phyloP scores from a whole-genome alignment of 495 filamentous ascomycete species.

The Penicillium cataractarum region DNA sequence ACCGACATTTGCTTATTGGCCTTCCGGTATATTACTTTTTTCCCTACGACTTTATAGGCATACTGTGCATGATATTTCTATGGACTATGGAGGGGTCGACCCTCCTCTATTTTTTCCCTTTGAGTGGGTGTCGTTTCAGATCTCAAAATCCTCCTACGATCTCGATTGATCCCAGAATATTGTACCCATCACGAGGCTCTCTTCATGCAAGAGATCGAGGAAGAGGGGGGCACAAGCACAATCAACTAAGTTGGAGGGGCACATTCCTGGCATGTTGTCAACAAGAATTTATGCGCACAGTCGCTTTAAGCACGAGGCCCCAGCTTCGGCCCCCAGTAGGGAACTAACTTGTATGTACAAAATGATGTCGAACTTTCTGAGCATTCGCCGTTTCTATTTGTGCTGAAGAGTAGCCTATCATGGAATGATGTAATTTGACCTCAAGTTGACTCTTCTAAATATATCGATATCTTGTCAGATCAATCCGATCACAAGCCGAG shows the following conservation, averaged over 20 bases:
- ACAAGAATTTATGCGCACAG: conserved; percentile 9
- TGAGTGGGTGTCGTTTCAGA: background rate
- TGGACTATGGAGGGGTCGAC: background rate
- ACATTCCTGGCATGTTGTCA: conserved; percentile 15
- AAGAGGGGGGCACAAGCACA: conserved; percentile 7
- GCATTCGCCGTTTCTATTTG: background rate
- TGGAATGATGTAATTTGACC: background rate
- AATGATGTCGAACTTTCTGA: background rate
- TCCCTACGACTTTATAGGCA: background rate
- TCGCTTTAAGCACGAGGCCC: background rate
- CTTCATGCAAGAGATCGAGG: background rate
- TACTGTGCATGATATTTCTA: background rate
- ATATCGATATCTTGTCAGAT: background rate
- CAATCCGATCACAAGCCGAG: background rate
- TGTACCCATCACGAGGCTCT: background rate
- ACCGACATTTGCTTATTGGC: background rate
- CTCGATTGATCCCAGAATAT: conserved; percentile 4
- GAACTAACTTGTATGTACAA: background rate
- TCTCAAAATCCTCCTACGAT: conserved; percentile 8
- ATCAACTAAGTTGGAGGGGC: background rate
- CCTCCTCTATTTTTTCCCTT: background rate
- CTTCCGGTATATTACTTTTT: background rate
- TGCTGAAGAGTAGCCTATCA: background rate
- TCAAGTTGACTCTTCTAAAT: background rate
- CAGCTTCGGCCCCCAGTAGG: background rate